Conservation (phyloP, 2,329 filamentous ascomycete species). For the Penicillium vulpinum region DNA sequence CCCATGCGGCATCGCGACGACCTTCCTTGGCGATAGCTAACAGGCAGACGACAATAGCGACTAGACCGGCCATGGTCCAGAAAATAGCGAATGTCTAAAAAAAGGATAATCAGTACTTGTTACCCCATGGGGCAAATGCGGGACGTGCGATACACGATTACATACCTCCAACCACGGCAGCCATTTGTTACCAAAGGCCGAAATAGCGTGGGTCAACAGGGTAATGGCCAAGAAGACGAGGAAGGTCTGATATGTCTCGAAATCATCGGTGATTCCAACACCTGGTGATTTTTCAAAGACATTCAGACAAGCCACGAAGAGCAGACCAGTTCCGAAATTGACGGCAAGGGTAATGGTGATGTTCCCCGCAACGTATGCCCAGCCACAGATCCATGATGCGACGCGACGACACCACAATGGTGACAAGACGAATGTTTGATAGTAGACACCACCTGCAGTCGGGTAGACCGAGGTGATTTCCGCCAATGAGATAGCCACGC, state of each 20-base stretch:
- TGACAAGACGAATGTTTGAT: constrained; percentile 66
- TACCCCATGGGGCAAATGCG: constrained; percentile 49
- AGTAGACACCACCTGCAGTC: constrained; percentile 68
- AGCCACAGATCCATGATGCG: constrained; percentile 67
- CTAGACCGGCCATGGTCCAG: constrained; percentile 64
- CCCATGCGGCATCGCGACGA: constrained; percentile 60
- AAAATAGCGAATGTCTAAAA: constrained; percentile 75
- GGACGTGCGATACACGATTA: constrained; percentile 22
- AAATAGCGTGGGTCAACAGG: constrained; percentile 56
- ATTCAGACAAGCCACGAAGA: constrained; percentile 57
- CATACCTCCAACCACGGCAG: constrained; percentile 66
- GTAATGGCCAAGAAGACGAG: constrained; percentile 70
- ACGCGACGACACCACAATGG: constrained; percentile 64
- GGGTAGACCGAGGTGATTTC: constrained; percentile 69
- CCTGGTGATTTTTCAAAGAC: constrained; percentile 53
- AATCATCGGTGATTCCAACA: constrained; percentile 55
- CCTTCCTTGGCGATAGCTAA: constrained; percentile 68
- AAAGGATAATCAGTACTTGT: constrained; percentile 27
- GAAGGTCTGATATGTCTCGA: constrained; percentile 63
- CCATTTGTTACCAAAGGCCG: constrained; percentile 55
- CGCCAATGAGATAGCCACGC: constrained; percentile 64
- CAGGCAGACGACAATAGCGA: constrained; percentile 67
- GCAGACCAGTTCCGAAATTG: constrained; percentile 67
- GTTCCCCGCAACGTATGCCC: constrained; percentile 75
- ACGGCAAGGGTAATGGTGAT: constrained; percentile 74